Conservation (phyloP, 2,329 filamentous ascomycete genomes). For the Ascochyta clinopodiicola region DNA sequence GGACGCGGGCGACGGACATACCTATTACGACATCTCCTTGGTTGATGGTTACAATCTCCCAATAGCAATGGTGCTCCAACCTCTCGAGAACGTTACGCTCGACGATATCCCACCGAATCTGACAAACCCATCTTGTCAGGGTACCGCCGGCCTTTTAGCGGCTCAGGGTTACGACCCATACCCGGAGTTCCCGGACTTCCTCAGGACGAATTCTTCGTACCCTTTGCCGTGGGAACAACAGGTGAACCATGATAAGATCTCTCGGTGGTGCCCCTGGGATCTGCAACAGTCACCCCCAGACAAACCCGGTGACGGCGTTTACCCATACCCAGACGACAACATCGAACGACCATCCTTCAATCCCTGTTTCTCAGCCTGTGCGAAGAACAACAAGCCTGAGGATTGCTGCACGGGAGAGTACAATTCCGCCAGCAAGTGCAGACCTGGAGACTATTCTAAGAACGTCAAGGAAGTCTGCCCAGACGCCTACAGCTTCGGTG, state of each 20-base stretch:
- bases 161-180: slow-evolving; percentile 56
- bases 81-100: slow-evolving; percentile 66
- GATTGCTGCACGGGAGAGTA: slow-evolving; percentile 80
- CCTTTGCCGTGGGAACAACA: slow-evolving; percentile 71
- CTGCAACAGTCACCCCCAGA: slow-evolving; percentile 71
- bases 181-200: slow-evolving; percentile 57
- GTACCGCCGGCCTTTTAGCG: slow-evolving; percentile 67
- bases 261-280: slow-evolving; percentile 81
- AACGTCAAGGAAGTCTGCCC: slow-evolving; percentile 78
- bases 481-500: slow-evolving; percentile 81
- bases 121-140: slow-evolving; percentile 79
- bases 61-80: slow-evolving; percentile 61
- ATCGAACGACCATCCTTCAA: slow-evolving; percentile 75
- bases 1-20: slow-evolving; percentile 69
- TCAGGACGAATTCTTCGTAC: slow-evolving; percentile 69
- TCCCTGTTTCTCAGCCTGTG: slow-evolving; percentile 79
- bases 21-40: slow-evolving; percentile 84
- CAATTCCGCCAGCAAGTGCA: slow-evolving; percentile 68
- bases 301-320: slow-evolving; percentile 76
- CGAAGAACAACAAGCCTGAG: slow-evolving; percentile 67
- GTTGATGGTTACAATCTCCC: slow-evolving; percentile 87
- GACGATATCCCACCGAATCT: slow-evolving; percentile 73
- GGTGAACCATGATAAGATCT: slow-evolving; percentile 64
- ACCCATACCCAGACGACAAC: slow-evolving; percentile 79
- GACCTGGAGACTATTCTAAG: slow-evolving; percentile 71